These are phyloP conservation scores for Lepraria neglecta DNA, from an alignment of 495 filamentous ascomycete species.

Conservation along the genomic window DNA sequence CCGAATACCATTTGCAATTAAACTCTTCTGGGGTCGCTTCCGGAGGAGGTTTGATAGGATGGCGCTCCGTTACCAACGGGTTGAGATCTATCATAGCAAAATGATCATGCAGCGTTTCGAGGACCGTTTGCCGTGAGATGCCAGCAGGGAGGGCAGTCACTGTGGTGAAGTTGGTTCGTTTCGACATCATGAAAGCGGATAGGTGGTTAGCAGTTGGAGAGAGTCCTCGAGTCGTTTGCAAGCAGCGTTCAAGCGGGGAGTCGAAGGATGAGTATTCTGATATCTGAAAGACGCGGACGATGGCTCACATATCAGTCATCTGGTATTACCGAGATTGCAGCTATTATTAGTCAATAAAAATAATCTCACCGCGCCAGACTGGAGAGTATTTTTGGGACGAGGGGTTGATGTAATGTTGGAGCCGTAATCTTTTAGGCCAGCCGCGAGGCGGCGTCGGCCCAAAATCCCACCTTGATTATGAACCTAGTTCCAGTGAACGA, in stretches of 20 bases:
- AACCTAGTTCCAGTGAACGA: too few relatives aligned
- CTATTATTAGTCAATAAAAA: not conserved
- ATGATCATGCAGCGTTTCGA: slow-evolving; percentile 66
- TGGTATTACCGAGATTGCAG: slow-evolving; percentile 2
- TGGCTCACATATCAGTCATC: not conserved
- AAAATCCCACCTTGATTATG: too few relatives aligned
- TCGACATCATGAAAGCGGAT: slow-evolving; percentile 22
- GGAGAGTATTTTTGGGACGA: not conserved
- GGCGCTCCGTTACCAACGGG: slow-evolving; percentile 65
- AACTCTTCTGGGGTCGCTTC: slow-evolving; percentile 60
- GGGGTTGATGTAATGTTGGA: not conserved
- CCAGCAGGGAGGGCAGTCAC: slow-evolving; percentile 64
- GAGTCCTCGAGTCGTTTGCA: not conserved
- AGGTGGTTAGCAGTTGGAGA: not conserved
- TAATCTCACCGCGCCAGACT: not conserved
- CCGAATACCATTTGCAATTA: slow-evolving; percentile 62
- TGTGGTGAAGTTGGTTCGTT: slow-evolving; percentile 52
- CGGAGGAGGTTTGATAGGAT: slow-evolving; percentile 54
- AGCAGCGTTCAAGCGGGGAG: not conserved
- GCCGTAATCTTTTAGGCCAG: too few relatives aligned
- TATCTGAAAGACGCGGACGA: not conserved
- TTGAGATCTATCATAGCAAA: slow-evolving; percentile 75
- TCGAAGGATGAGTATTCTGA: not conserved
- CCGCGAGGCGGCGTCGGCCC: too few relatives aligned
- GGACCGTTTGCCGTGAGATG: slow-evolving; percentile 58